A percentile compares a stretch with the other conserved stretches of the same genome.
Conservation (phyloP, 768 basidiomycete genomes). For the Fomitopsis serialis region DNA sequence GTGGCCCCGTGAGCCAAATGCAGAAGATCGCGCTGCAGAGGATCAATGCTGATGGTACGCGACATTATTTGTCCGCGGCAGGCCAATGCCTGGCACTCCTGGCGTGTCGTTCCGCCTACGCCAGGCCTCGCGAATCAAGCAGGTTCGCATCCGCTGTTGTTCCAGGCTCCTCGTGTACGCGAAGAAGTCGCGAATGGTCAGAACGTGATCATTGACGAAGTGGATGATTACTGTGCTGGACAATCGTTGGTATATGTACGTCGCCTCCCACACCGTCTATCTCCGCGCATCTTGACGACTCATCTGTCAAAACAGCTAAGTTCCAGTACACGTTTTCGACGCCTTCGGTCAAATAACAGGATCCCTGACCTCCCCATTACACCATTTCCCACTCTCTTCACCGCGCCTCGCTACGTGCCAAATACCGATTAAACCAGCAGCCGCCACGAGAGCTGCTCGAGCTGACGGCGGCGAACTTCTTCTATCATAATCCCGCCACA, state of each 20-base stretch:
- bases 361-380: constrained; percentile 81
- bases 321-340: constrained; percentile 95
- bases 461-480: constrained; percentile 84
- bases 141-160: constrained; percentile 77
- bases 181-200: constrained; percentile 80
- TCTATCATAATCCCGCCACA: constrained; percentile 69
- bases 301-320: constrained; percentile 50
- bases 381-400: constrained; percentile 84
- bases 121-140: constrained; percentile 73
- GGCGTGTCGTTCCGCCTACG: constrained; percentile 65
- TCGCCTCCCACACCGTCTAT: constrained; percentile 11
- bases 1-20: constrained; percentile 93
- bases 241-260: constrained; percentile 92
- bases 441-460: constrained; percentile 71
- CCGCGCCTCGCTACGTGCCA: constrained; percentile 63
- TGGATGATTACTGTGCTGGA: constrained; percentile 95
- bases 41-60: constrained; percentile 73
- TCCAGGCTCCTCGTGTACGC: constrained; percentile 72
- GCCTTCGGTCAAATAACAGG: constrained; percentile 75
- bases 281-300: constrained; percentile 15
- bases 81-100: constrained; percentile 78
- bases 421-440: neutral
- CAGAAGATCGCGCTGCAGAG: constrained; percentile 92
- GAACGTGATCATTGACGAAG: constrained; percentile 74
- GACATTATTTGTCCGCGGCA: constrained; percentile 86